Conservation (phyloP, 2,329 filamentous ascomycete genomes). For the Arthrobotrys musiformis region DNA sequence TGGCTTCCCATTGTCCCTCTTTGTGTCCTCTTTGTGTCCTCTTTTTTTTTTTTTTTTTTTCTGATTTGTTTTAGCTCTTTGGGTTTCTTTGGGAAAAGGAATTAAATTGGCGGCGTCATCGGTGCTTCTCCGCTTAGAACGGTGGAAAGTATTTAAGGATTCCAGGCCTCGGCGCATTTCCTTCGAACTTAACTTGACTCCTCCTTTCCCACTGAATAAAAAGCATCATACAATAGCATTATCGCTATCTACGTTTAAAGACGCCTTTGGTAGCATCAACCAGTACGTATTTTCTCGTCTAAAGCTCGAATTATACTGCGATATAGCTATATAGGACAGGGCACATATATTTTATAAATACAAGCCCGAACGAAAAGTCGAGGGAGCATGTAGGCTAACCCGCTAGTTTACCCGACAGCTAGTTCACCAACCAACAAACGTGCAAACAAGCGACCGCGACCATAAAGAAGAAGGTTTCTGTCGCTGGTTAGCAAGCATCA, state of each 20-base stretch:
- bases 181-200: no score
- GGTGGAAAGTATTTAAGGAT: conserved; percentile 26
- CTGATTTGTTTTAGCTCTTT: no score
- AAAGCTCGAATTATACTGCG: not conserved
- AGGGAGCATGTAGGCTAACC: not conserved
- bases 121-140: not conserved
- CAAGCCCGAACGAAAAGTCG: no score
- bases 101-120: conserved; percentile 19
- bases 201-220: not conserved
- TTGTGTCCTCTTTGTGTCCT: no score
- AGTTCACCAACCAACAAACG: not conserved
- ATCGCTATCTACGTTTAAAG: no score
- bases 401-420: conserved; percentile 15
- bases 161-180: not conserved
- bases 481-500: not conserved
- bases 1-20: no score
- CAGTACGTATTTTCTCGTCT: no score
- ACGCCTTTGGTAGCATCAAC: no score
- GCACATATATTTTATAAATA: not conserved
- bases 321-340: not conserved
- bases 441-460: conserved; percentile 12
- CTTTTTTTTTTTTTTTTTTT: not conserved
- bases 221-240: not conserved
- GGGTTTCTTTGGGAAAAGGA: not conserved
- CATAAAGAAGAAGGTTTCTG: not conserved